phyloP scores from a whole-genome alignment of 2,329 filamentous ascomycete species.

The Xylariales sp. region DNA sequence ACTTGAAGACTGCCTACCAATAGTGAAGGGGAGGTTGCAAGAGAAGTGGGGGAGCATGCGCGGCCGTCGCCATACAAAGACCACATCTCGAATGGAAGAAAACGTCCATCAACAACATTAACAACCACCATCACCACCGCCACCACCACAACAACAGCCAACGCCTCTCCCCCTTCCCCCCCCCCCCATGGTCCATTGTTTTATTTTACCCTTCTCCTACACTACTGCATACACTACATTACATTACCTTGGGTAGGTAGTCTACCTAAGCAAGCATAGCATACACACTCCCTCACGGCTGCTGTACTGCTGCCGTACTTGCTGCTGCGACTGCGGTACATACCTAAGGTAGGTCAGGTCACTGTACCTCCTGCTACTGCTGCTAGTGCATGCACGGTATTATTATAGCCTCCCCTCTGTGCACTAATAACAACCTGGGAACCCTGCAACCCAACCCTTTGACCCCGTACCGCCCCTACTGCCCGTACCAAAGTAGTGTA shows the following conservation, averaged over 20 bases:
- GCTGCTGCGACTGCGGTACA: neutral
- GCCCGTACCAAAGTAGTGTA: slow-evolving; percentile 22
- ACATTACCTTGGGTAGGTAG: no score
- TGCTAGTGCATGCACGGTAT: slow-evolving; percentile 12
- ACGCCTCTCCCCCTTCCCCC: neutral
- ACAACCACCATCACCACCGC: no score
- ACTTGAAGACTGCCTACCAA: slow-evolving; percentile 11
- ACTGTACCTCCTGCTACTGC: slow-evolving; percentile 23
- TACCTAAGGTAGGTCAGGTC: neutral
- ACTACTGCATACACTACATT: no score
- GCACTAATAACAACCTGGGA: slow-evolving; percentile 18
- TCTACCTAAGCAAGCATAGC: no score
- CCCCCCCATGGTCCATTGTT: neutral
- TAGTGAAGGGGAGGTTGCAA: slow-evolving; percentile 2
- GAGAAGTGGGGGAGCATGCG: slow-evolving; percentile 22
- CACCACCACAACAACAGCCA: neutral
- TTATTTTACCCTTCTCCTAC: neutral
- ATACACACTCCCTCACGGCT: no score
- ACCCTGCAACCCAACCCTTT: slow-evolving; percentile 36
- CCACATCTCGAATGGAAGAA: slow-evolving; percentile 5
- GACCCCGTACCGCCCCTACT: slow-evolving; percentile 7
- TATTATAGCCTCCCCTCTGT: slow-evolving; percentile 21
- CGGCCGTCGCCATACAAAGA: slow-evolving; percentile 17
- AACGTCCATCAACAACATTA: no score
- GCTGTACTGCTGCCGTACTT: no score